Evolutionary conservation across 2,329 filamentous ascomycete species (phyloP), one percentile per base, ranked within the genome.

Genomic region (Colletotrichum sp.): DNA sequence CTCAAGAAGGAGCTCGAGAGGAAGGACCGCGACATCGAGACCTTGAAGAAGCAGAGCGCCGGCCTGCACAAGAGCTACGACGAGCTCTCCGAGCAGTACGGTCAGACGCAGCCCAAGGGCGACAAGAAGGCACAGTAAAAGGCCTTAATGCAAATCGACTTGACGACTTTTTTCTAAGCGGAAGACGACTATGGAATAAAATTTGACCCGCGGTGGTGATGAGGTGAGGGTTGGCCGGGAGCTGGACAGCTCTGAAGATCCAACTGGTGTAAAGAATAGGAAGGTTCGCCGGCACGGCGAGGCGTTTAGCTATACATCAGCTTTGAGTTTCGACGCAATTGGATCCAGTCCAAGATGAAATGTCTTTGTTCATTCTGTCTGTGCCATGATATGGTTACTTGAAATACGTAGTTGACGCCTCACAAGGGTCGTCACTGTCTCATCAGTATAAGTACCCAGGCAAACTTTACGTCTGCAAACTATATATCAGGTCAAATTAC

Each of bases 31-130:
- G 96, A 98, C 81, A 91, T 98, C 79, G 92, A 94, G 86, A 95
- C 92, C 73, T 88, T 98, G 80, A 98, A 97, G 93, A 98, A 97
- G 90, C 97, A 99, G 90, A 91, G 93, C 77, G 92, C 94, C 83
- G 94, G 94, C 67, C 90, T 98, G 76, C 92, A 92, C 84, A 91
- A 92, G 83, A 96, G 97, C 88, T 98, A 98, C 86, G 92, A 95
- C 83, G 92, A 93, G 79, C 89, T 98, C 80, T 93, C 95, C 78
- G 96, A 98, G 82, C 92, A 97, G 89, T 94, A 96, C 80, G 90
- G 92, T 75, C 86, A 88, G 74, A 89, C 90, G 14, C 87, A 90
- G 78, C 80, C 85, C 73, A 86, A 89, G 62, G 85, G 83, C 14
- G 88, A 89, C 69, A 92, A 91, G 86, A 94, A 94, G 88, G 86